phyloP scores from a whole-genome alignment of 768 basidiomycete species.

The Austroboletus eburneus region DNA sequence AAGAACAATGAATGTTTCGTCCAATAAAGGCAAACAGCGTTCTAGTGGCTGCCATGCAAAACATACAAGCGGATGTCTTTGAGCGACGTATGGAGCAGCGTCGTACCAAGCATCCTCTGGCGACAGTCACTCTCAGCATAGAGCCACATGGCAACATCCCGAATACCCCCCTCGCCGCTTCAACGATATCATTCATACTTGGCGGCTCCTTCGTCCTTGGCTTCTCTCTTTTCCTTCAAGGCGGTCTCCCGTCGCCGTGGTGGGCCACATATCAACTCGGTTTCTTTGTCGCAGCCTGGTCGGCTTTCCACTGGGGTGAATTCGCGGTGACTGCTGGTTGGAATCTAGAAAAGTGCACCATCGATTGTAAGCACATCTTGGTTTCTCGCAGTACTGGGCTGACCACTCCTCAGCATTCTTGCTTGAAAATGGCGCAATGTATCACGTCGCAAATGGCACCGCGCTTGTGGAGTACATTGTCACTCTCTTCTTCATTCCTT shows the following conservation, averaged over 20 bases:
- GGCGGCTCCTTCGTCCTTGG: conserved; percentile 69
- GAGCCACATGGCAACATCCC: conserved; percentile 57
- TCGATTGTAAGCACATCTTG: conserved; percentile 70
- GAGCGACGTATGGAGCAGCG: conserved; percentile 46
- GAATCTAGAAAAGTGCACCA: conserved; percentile 88
- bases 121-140: conserved; percentile 47
- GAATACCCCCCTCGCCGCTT: conserved; percentile 82
- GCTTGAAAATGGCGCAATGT: conserved; percentile 82
- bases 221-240: conserved; percentile 42
- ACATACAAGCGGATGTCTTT: conserved; percentile 30
- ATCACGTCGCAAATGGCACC: conserved; percentile 77
- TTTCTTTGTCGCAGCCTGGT: conserved; percentile 79
- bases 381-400: neutral
- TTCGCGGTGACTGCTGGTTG: conserved; percentile 95
- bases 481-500: conserved; percentile 62
- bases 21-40: conserved; percentile 16
- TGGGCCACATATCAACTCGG: conserved; percentile 77
- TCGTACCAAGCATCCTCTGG: conserved; percentile 39
- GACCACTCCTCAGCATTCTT: conserved; percentile 66
- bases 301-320: conserved; percentile 89
- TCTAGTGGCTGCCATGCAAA: conserved; percentile 24
- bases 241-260: conserved; percentile 44
- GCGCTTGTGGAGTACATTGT: conserved; percentile 81
- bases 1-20: neutral
- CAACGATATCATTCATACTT: conserved; percentile 79